Conservation (phyloP, 2,329 filamentous ascomycete species). For the Dactylella cylindrospora region DNA sequence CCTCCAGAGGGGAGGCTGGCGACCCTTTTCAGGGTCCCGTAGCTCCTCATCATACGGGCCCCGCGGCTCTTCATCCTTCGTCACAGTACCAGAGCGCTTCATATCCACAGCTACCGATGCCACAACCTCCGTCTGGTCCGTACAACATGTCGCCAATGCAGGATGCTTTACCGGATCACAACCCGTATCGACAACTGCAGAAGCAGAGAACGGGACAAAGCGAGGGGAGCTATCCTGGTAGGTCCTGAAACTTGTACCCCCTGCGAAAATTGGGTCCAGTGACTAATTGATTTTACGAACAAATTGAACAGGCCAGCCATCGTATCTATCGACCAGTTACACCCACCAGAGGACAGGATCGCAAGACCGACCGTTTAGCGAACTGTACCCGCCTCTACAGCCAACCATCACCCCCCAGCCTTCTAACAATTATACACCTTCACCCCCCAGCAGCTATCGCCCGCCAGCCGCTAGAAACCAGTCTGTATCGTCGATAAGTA, state of each 20-base stretch:
- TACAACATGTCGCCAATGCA: conserved; percentile 28
- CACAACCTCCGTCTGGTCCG: conserved; percentile 2
- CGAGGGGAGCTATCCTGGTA: conserved; percentile 31
- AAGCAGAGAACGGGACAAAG: conserved; percentile 40
- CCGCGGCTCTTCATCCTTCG: conserved; percentile 1
- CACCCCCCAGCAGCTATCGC: conserved; percentile 24
- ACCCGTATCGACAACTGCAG: conserved; percentile 36
- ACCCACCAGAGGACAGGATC: conserved; percentile 17
- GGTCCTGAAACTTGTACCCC: too few species aligned
- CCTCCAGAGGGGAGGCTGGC: conserved; percentile 10
- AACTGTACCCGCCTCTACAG: conserved; percentile 6
- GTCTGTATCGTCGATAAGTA: conserved; percentile 27
- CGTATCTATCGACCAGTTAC: conserved; percentile 36
- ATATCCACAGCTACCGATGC: background rate
- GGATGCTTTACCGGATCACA: conserved; percentile 34
- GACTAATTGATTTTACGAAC: too few species aligned
- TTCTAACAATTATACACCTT: conserved; percentile 8
- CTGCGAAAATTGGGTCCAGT: too few species aligned
- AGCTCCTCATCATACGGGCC: background rate
- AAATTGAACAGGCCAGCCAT: conserved; percentile 28
- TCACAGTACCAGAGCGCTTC: too few species aligned
- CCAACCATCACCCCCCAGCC: background rate
- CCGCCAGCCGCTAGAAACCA: conserved; percentile 23
- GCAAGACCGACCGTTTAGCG: conserved; percentile 8
- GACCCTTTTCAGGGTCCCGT: conserved; percentile 20